These are phyloP conservation scores for Aphanomyces cochlioides DNA, from an alignment of 352 stramenopile species.

Conservation along the genomic window DNA sequence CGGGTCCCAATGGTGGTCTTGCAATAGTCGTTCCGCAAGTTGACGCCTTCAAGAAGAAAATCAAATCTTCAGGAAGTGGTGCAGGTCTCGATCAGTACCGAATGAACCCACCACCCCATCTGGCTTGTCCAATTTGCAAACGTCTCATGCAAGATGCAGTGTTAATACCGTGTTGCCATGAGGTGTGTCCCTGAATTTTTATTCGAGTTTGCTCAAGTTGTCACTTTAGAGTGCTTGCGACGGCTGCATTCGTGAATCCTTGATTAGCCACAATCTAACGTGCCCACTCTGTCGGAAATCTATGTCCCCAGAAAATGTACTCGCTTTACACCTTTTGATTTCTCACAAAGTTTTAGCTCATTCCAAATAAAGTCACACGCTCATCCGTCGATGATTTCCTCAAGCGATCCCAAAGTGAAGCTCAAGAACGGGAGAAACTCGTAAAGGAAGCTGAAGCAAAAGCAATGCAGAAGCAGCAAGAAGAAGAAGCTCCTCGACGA, in stretches of 20 bases:
- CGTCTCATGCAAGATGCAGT: slow-evolving; percentile 83
- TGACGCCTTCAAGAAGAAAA: slow-evolving; percentile 91
- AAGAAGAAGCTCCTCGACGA: slow-evolving; percentile 50
- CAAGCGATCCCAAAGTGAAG: slow-evolving; percentile 64
- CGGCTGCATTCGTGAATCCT: slow-evolving; percentile 67
- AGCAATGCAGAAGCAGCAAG: slow-evolving; percentile 70
- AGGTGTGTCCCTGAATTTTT: slow-evolving; percentile 49
- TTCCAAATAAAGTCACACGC: slow-evolving; percentile 77
- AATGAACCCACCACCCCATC: slow-evolving; percentile 84
- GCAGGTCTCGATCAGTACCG: slow-evolving; percentile 88
- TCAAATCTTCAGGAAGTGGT: slow-evolving; percentile 81
- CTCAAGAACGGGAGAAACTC: slow-evolving; percentile 79
- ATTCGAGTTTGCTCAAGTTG: slow-evolving; percentile 2
- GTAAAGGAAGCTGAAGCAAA: slow-evolving; percentile 84
- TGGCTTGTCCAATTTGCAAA: slow-evolving; percentile 86
- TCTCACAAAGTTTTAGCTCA: slow-evolving; percentile 36
- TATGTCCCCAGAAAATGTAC: slow-evolving; percentile 78
- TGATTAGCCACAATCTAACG: slow-evolving; percentile 79
- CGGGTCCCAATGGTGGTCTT: slow-evolving; percentile 71
- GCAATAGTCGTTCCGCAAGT: slow-evolving; percentile 88
- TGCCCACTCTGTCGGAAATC: slow-evolving; percentile 71
- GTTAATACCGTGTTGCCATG: slow-evolving; percentile 84
- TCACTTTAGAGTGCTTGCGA: slow-evolving; percentile 65
- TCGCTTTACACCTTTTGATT: not conserved
- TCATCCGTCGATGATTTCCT: slow-evolving; percentile 84